Base-by-base conservation (phyloP, 2,329 filamentous ascomycete genomes). In the Alternaria alternata region DNA sequence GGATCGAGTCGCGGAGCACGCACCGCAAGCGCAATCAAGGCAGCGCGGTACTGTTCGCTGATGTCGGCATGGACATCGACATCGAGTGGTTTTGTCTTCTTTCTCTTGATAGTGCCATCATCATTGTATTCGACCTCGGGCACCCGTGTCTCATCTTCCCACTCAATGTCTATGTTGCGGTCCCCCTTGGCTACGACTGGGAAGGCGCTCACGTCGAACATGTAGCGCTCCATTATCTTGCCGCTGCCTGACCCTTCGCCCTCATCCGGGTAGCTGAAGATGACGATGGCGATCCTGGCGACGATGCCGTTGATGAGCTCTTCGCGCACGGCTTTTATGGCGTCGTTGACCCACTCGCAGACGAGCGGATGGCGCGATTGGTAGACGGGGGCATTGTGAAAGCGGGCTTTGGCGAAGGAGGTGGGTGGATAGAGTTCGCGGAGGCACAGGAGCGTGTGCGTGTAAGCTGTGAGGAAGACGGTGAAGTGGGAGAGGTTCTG, bases 321-420 rank as follows among this genome's bases (percentile, higher is more conserved):
- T 4, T 82, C 83, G 61, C 87, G 84, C 22, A 93, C 86, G 36
- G 92, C 90, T 63, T 88, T 82, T 42, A 95, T 87, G 66, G 93
- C 92, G 76, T 95, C 91, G 74, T 85, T 87, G 78, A 97, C 88
- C 91, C 94, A 97, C 71, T 88, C 82, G 83, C 92, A 96, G 65
- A 97, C 91, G 69, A 87, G 87, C 0, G 94, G 92, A 78, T 97
- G 93, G 59, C 93, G 90, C 61, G 88, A 94, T 76, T 97, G 93
- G 70, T 91, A 90, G 46, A 96, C 90, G 30, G 92, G 86, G 59
- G 93, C 89, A 80, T 94, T 93, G 83, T 94, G 94, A 71, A 92
- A 93, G 65, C 90, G 87, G 39, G 90, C 87, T 42, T 90, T 88
- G 59, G 94, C 86, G 80, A 97, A 97, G 36, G 92, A 92, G 28